These are phyloP conservation scores for Gaertneriomyces semiglobifer DNA, from an alignment of 192 early-diverging fungal genomes.

Conservation along the genomic window DNA sequence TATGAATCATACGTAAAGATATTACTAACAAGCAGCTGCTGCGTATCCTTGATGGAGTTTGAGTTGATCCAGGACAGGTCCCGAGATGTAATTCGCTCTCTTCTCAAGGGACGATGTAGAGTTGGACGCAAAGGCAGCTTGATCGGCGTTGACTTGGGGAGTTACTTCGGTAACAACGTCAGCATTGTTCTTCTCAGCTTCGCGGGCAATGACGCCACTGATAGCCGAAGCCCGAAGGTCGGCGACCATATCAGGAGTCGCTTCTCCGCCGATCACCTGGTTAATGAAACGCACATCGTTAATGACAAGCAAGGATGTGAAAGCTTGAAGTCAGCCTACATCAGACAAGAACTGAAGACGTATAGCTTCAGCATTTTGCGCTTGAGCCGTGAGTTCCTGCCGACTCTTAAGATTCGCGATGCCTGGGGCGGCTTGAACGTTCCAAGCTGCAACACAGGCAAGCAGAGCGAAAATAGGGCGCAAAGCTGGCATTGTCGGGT, in stretches of 20 bases:
- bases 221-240: constrained; percentile 12
- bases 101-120: background rate
- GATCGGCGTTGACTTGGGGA: background rate
- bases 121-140: background rate
- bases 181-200: background rate
- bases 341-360: constrained; percentile 21
- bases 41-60: constrained; percentile 14
- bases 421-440: constrained; percentile 2
- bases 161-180: background rate
- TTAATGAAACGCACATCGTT: background rate
- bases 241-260: constrained; percentile 24
- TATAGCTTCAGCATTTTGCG: constrained; percentile 3
- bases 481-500: constrained; percentile 12
- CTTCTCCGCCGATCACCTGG: constrained; percentile 8
- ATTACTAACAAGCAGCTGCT: constrained; percentile 13
- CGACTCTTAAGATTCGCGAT: background rate
- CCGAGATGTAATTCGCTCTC: background rate
- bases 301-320: no score
- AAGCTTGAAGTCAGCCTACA: background rate
- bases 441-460: constrained; percentile 2
- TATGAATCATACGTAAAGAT: background rate
- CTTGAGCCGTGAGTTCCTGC: background rate
- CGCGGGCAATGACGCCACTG: constrained; percentile 5
- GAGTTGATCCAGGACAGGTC: background rate
- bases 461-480: constrained; percentile 3